Base-by-base conservation (phyloP, 805 yeast genomes). In the Komagataella kurtzmanii region DNA sequence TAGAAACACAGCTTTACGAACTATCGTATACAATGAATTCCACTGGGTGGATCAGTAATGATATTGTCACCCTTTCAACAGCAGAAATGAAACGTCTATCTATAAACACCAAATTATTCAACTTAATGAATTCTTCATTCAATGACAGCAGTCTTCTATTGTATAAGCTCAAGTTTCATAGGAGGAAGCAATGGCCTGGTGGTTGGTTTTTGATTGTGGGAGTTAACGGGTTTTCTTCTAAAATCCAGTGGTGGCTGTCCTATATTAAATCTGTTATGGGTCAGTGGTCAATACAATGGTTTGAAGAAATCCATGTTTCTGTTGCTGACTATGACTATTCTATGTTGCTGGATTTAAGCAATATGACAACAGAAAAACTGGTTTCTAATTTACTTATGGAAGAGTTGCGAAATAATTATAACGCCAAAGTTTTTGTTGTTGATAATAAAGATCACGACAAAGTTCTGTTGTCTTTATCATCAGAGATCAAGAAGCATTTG, bases 41-140 rank as follows among this genome's bases (percentile, higher is more conserved):
- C 0, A 76, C 82, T 0, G 86, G 83, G 24, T 86, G 93, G 93
- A 72, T 78, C 5, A 68, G 71, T n/a, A 77, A 77, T 56, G 78
- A 76, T 45, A 72, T 77, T 45, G 71, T 85, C 48, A 70, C 66
- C 36, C 58, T 85, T 24, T 66, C 72, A 2, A 70, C 72, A 2
- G 70, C 68, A 19, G 89, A 82, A 59, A 60, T 73, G 18, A 5
- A 52, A 7, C 72, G 73, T 51, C 58, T 79, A 43, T 64, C 67
- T 52, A 65, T 70, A 30, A 63, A 65, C 54, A 56, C 65, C 36
- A 58, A 57, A 5, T 59, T 58, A 17, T 56, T 64, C 40, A 61
- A 59, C 49, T 56, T 61, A 14, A 59, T 54, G 23, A 53, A 49
- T 24, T 47, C 58, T 3, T 55, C 57, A 2, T 54, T 54, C 17